Evolutionary conservation across 116 monocot species (phyloP).

Genomic region (Papilionanthe hybrid): DNA sequence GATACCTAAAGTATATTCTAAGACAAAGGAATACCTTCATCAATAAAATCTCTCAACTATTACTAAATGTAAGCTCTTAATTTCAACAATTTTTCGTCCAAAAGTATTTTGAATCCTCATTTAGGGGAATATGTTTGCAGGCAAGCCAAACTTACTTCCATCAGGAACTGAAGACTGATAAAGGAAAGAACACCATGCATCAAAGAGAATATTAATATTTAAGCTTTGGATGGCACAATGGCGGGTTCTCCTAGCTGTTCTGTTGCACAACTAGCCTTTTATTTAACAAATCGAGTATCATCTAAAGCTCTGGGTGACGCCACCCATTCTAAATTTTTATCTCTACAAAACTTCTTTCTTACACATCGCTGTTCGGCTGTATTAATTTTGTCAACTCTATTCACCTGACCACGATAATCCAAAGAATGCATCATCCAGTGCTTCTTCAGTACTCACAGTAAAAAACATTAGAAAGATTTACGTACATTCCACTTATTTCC

Average conservation of each 20-base stretch:
- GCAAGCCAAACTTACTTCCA: not conserved
- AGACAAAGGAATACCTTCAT: not conserved
- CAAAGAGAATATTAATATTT: not conserved
- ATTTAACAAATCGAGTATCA: too few relatives aligned
- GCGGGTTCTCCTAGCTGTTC: not conserved
- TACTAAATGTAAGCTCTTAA: not conserved
- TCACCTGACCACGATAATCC: too few relatives aligned
- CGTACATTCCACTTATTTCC: too few relatives aligned
- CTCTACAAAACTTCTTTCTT: too few relatives aligned
- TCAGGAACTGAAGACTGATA: not conserved
- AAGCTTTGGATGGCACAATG: not conserved
- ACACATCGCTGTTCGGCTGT: too few relatives aligned
- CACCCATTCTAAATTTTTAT: too few relatives aligned
- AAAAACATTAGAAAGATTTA: too few relatives aligned
- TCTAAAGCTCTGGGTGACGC: too few relatives aligned
- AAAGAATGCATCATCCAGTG: too few relatives aligned
- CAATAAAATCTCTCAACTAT: not conserved
- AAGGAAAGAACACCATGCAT: not conserved
- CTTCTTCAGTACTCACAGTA: too few relatives aligned
- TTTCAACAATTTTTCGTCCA: not conserved
- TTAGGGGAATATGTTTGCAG: not conserved
- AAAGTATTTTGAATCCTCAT: not conserved
- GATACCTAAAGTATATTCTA: too few relatives aligned
- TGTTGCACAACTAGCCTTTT: not conserved
- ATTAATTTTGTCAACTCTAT: too few relatives aligned